phyloP scores from a whole-genome alignment of 1,139 yeast species.

The Hanseniaspora sp. region DNA sequence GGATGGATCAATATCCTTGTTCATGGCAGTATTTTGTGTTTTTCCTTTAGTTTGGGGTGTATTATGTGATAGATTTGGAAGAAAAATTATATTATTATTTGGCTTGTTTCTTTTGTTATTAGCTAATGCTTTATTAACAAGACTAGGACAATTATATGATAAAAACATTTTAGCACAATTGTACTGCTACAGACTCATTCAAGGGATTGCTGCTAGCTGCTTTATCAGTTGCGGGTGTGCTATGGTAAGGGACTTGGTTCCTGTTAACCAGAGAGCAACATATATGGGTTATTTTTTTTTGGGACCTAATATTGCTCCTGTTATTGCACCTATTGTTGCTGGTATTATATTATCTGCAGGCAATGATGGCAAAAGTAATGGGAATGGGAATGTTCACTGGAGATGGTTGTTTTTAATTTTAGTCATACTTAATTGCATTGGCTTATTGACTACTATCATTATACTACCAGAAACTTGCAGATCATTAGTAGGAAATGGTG shows the following conservation, averaged over 20 bases:
- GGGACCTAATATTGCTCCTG: conserved; percentile 52
- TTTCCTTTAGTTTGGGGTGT: conserved; percentile 49
- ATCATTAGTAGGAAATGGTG: conserved; percentile 46
- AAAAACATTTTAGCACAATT: conserved; percentile 34
- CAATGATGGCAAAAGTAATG: neutral
- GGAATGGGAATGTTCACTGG: conserved; percentile 33
- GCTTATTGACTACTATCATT: conserved; percentile 34
- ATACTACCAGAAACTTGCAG: conserved; percentile 47
- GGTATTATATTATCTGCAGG: conserved; percentile 27
- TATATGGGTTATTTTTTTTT: conserved; percentile 46
- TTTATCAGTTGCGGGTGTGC: conserved; percentile 50
- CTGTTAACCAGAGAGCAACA: conserved; percentile 43
- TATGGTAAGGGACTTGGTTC: conserved; percentile 42
- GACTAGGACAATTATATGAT: neutral
- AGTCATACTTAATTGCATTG: conserved; percentile 36
- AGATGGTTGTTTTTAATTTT: conserved; percentile 49
- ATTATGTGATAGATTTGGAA: conserved; percentile 48
- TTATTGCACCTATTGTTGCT: conserved; percentile 44
- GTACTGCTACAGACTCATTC: conserved; percentile 37
- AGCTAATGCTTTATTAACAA: conserved; percentile 40
- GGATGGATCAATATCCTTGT: conserved; percentile 50
- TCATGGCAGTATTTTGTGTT: conserved; percentile 46
- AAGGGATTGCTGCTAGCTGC: conserved; percentile 46
- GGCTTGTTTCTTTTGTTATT: conserved; percentile 38
- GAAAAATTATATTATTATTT: conserved; percentile 40